A percentile compares a stretch with the other conserved stretches of the same genome.
Conservation (phyloP, 169 alveolate genomes). For the Eimeria tenella region DNA sequence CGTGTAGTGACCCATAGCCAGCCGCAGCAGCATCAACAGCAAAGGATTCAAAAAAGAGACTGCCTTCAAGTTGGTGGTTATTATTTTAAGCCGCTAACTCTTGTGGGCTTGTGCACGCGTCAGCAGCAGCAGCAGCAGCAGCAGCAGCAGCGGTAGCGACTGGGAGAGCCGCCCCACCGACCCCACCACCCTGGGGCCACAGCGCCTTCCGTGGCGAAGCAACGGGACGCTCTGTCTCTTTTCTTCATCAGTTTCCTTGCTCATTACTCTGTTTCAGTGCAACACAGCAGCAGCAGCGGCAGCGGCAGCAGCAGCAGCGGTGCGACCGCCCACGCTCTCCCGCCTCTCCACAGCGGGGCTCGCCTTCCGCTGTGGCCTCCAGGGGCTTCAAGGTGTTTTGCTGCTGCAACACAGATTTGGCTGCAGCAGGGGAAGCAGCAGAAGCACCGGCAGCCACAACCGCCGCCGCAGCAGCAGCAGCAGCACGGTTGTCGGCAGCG, state of each 20-base stretch:
- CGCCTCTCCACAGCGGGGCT: not conserved
- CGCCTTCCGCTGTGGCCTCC: not conserved
- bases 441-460: not conserved
- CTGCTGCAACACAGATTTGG: too few relatives aligned
- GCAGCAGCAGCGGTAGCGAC: conserved; percentile 1
- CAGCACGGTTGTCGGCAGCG: not conserved
- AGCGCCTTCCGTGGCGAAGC: not conserved
- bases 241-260: not conserved
- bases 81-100: not conserved
- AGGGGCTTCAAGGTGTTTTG: too few relatives aligned
- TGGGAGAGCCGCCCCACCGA: conserved; percentile 30
- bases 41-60: not conserved
- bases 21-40: not conserved
- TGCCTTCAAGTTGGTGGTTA: not conserved
- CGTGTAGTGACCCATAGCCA: too few relatives aligned
- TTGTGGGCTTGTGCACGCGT: not conserved
- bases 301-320: conserved; percentile 29
- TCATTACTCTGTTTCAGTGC: not conserved
- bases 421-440: not conserved
- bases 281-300: not conserved
- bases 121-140: conserved; percentile 47
- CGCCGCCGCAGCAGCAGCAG: conserved; percentile 25
- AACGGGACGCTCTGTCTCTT: too few relatives aligned
- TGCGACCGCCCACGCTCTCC: not conserved
- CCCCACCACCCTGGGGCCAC: conserved; percentile 44